A percentile compares a stretch with the other conserved stretches of the same genome.
These are phyloP conservation scores for Rosellinia necatrix DNA, from an alignment of 2,329 filamentous ascomycete species.

Conservation along the genomic window DNA sequence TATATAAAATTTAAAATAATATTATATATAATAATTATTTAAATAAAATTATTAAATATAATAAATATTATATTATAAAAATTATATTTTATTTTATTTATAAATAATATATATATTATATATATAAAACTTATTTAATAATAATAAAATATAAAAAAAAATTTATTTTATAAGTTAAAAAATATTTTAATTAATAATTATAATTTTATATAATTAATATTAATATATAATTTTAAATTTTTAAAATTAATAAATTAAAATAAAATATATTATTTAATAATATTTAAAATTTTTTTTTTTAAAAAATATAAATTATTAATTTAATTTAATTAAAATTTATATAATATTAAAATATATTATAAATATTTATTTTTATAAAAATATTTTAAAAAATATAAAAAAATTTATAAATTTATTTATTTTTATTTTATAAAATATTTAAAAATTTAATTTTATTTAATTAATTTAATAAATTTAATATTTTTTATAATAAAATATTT, in stretches of 20 bases:
- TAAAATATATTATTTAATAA: background rate
- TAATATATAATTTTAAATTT: too few species aligned
- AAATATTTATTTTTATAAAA: background rate
- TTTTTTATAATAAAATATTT: too few species aligned
- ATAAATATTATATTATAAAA: background rate
- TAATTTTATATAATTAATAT: too few species aligned
- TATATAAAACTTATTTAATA: too few species aligned
- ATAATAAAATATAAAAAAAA: background rate
- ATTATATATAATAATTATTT: background rate
- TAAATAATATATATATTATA: background rate
- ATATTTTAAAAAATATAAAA: background rate
- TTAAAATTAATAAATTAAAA: background rate
- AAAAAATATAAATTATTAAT: background rate
- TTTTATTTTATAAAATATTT: background rate
- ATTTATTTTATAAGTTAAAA: background rate
- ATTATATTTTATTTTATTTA: too few species aligned
- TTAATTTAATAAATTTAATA: too few species aligned
- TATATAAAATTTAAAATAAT: background rate
- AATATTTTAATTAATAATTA: background rate
- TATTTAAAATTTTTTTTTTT: too few species aligned
- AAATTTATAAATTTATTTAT: background rate
- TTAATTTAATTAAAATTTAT: background rate
- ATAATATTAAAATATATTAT: too few species aligned
- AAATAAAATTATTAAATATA: background rate
- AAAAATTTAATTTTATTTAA: too few species aligned